A percentile compares a stretch with the other conserved stretches of the same genome.
phyloP scores from a whole-genome alignment of 495 filamentous ascomycete species.

The Podospora pseudoanserina region DNA sequence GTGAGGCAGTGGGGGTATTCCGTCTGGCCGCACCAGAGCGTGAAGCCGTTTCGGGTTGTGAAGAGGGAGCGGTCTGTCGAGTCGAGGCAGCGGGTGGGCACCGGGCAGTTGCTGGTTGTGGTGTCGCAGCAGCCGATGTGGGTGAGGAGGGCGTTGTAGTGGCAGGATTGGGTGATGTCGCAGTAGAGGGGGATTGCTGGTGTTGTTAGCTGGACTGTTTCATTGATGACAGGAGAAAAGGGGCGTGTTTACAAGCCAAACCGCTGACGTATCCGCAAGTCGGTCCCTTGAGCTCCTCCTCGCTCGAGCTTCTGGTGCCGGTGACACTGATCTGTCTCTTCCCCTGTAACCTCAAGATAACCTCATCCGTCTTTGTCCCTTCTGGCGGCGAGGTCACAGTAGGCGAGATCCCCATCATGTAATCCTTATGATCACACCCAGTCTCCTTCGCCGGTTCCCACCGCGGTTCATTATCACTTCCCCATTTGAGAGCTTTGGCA shows the following conservation, averaged over 20 bases:
- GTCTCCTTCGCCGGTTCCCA: conserved; percentile 24
- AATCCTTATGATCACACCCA: conserved; percentile 19
- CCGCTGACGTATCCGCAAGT: conserved; percentile 30
- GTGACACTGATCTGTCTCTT: background rate
- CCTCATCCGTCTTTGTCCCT: background rate
- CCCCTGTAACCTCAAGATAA: background rate
- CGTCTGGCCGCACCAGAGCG: conserved; percentile 26
- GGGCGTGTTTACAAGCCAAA: conserved; percentile 11
- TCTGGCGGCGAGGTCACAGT: conserved; percentile 12
- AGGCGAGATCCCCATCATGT: conserved; percentile 14
- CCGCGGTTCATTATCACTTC: conserved; percentile 8
- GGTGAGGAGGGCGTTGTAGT: conserved; percentile 21
- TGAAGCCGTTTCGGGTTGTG: conserved; percentile 27
- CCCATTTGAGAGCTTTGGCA: conserved; percentile 25
- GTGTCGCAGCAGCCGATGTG: conserved; percentile 33
- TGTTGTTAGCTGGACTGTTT: background rate
- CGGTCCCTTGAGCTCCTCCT: background rate
- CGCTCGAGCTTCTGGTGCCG: background rate
- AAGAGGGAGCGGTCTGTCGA: conserved; percentile 14
- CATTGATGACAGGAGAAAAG: background rate
- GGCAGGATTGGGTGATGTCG: conserved; percentile 19
- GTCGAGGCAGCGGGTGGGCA: conserved; percentile 27
- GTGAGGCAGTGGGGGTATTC: conserved; percentile 29
- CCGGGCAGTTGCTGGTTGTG: conserved; percentile 12
- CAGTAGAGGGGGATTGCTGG: conserved; percentile 24